Evolutionary conservation across 768 basidiomycete species (phyloP).

Genomic region (Lepiota brunneoincarnata): DNA sequence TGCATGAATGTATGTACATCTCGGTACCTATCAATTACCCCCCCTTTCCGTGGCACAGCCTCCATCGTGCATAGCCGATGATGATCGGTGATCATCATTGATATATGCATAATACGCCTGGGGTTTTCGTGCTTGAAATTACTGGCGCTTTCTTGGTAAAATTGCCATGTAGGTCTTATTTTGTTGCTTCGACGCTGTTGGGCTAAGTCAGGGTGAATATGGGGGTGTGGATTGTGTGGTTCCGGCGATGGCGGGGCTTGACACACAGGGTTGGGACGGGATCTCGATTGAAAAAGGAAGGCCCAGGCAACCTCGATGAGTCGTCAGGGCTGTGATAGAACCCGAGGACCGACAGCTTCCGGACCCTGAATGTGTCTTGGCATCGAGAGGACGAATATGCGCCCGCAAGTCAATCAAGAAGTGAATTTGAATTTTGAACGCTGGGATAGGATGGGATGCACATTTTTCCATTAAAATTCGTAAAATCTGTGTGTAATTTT

Average conservation of each 20-base stretch:
- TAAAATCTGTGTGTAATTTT: too few species aligned
- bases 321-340: neutral
- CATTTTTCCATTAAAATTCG: too few species aligned
- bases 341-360: slow-evolving; percentile 1
- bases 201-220: neutral
- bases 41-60: neutral
- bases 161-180: neutral
- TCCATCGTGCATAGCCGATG: neutral
- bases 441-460: too few species aligned
- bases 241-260: slow-evolving; percentile 2
- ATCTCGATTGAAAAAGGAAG: neutral
- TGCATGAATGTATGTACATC: too few species aligned
- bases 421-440: too few species aligned
- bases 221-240: neutral
- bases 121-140: too few species aligned
- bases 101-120: too few species aligned
- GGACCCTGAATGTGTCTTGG: neutral
- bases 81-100: too few species aligned
- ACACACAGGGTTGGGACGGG: slow-evolving; percentile 2
- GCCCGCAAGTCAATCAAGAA: too few species aligned
- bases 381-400: too few species aligned
- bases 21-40: too few species aligned
- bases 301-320: neutral
- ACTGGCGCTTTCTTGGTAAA: too few species aligned
- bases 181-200: neutral